Evolutionary conservation across 805 yeast genomes (phyloP).

Genomic region (Gaillardinia entomophila): DNA sequence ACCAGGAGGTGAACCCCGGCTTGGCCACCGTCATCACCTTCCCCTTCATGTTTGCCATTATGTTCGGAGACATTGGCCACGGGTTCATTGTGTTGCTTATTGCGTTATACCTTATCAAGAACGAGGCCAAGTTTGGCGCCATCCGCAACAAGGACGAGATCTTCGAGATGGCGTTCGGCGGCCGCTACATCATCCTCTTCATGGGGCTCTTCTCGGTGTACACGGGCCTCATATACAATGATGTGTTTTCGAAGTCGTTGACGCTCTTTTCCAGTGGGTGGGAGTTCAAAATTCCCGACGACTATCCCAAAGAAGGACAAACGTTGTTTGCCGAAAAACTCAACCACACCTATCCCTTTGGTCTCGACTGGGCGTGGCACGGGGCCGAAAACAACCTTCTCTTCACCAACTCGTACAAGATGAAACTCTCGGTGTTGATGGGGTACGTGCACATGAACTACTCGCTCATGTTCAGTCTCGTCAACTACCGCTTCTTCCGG

Average conservation of each 20-base stretch:
- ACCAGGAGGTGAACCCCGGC: constrained; percentile 95
- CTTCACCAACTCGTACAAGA: constrained; percentile 92
- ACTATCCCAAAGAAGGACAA: constrained; percentile 48
- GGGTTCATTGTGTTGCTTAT: constrained; percentile 78
- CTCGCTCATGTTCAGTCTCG: constrained; percentile 77
- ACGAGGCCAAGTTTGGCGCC: constrained; percentile 64
- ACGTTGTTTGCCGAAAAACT: constrained; percentile 57
- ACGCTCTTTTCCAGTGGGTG: constrained; percentile 85
- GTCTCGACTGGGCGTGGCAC: constrained; percentile 95
- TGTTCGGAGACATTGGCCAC: constrained; percentile 99
- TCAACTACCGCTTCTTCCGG: constrained; percentile 65
- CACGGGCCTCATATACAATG: constrained; percentile 92
- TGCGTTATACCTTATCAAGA: constrained; percentile 63
- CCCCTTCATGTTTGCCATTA: constrained; percentile 97
- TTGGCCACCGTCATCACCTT: constrained; percentile 91
- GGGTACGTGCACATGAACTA: constrained; percentile 95
- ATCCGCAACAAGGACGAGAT: constrained; percentile 79
- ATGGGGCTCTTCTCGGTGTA: constrained; percentile 96
- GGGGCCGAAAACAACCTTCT: constrained; percentile 89
- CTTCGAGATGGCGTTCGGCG: constrained; percentile 92
- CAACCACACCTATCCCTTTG: constrained; percentile 60
- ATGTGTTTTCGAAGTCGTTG: constrained; percentile 87
- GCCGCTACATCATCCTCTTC: constrained; percentile 81
- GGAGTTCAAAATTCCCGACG: constrained; percentile 60
- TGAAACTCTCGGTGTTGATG: constrained; percentile 92